phyloP scores from a whole-genome alignment of 2,329 filamentous ascomycete genomes.

The Pseudocercospora musae region DNA sequence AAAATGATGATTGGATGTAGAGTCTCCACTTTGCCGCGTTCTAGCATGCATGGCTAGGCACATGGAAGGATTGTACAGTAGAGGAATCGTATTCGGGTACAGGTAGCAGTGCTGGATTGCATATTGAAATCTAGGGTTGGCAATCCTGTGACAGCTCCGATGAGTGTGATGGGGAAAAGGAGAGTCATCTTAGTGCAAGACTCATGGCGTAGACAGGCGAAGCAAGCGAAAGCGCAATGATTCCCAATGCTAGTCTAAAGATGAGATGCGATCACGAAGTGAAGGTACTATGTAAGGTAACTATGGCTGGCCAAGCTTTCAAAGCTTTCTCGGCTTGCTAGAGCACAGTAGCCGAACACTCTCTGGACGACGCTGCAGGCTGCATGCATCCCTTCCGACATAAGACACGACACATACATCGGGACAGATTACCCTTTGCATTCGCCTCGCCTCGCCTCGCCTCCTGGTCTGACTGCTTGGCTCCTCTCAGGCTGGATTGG shows the following conservation, averaged over 20 bases:
- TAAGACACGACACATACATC: no score
- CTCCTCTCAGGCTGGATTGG: not conserved
- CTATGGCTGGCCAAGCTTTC: not conserved
- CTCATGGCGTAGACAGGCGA: not conserved
- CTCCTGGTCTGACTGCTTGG: not conserved
- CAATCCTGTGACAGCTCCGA: not conserved
- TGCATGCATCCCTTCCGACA: no score
- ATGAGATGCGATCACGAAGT: not conserved
- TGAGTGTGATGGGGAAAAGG: not conserved
- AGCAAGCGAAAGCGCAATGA: not conserved
- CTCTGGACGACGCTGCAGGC: no score
- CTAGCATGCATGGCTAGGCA: not conserved
- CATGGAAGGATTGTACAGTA: not conserved
- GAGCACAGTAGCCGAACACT: no score
- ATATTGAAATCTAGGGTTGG: not conserved
- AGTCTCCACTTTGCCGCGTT: slow-evolving; percentile 1
- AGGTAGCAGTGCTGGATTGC: not conserved
- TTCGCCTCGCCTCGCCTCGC: no score
- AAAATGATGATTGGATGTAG: not conserved
- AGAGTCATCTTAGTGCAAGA: not conserved
- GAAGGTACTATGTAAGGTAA: not conserved
- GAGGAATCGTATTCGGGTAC: not conserved
- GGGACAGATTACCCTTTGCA: not conserved
- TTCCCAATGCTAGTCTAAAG: no score
- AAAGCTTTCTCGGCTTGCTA: not conserved